phyloP scores from a whole-genome alignment of 2,329 filamentous ascomycete genomes.

The Epichloe gansuensis region DNA sequence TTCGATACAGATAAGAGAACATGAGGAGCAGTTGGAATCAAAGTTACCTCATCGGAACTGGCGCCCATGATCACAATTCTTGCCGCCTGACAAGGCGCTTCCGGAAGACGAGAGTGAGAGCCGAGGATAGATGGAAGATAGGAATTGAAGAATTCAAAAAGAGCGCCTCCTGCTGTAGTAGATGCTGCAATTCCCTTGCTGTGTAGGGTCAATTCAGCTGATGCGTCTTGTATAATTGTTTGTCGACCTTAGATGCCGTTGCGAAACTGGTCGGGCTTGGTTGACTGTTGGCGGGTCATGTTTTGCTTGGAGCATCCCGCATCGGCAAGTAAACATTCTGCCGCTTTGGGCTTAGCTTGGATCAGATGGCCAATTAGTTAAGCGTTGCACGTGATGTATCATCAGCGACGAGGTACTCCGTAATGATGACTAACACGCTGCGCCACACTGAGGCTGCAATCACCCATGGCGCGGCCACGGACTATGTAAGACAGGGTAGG shows the following conservation, averaged over 20 bases:
- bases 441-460: neutral
- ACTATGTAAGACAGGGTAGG: no score
- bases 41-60: conserved; percentile 16
- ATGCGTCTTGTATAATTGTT: neutral
- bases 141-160: neutral
- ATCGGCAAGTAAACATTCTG: conserved; percentile 19
- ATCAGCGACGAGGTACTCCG: neutral
- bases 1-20: conserved; percentile 1
- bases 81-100: neutral
- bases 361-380: neutral
- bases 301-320: conserved; percentile 13
- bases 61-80: conserved; percentile 13
- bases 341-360: conserved; percentile 13
- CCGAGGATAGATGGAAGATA: neutral
- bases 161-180: neutral
- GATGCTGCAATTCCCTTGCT: no score
- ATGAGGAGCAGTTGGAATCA: neutral
- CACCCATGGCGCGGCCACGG: neutral
- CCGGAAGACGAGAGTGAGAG: neutral
- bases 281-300: conserved; percentile 8
- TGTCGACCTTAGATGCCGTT: neutral
- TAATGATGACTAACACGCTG: neutral
- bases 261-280: neutral
- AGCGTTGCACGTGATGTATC: conserved; percentile 1
- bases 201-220: neutral